Evolutionary conservation across 208 protist species (phyloP).

Genomic region (Trypanosoma caninum): DNA sequence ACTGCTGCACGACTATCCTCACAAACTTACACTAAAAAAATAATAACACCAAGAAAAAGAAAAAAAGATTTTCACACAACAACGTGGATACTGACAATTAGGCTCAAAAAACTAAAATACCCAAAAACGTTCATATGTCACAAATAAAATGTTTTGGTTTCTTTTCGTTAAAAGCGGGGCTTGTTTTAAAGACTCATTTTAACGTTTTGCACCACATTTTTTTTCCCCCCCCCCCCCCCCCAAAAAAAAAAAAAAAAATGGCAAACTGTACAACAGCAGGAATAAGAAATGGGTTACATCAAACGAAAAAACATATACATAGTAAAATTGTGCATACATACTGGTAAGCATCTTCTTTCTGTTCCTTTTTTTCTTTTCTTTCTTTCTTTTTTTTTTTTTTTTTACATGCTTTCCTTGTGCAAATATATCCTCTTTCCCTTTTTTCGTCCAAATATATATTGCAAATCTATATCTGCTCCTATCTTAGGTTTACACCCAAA

Average conservation of each 20-base stretch:
- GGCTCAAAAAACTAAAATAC: not conserved
- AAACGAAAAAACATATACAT: not conserved
- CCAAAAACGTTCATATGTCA: too few relatives aligned
- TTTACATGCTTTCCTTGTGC: not conserved
- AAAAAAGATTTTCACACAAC: too few relatives aligned
- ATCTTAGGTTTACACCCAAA: not conserved
- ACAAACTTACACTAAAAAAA: not conserved
- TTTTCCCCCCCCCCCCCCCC: conserved; percentile 4
- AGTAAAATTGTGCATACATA: not conserved
- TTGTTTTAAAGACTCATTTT: too few relatives aligned
- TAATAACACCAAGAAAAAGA: too few relatives aligned
- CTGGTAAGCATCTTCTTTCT: not conserved
- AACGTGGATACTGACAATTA: not conserved
- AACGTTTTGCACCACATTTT: not conserved
- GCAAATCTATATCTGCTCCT: too few relatives aligned
- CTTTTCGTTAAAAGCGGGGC: too few relatives aligned
- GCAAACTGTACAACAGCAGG: too few relatives aligned
- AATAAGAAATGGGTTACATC: not conserved
- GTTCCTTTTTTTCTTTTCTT: not conserved
- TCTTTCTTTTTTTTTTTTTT: conserved; percentile 2
- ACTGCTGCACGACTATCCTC: not conserved
- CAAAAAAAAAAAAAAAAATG: too few relatives aligned
- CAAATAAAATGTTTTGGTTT: conserved; percentile 4
- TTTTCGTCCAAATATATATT: too few relatives aligned
- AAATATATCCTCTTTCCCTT: too few relatives aligned